A percentile compares a stretch with the other conserved stretches of the same genome.
Evolutionary conservation across 1,284 basidiomycete genomes (phyloP).

Genomic region (Puccinia horiana): DNA sequence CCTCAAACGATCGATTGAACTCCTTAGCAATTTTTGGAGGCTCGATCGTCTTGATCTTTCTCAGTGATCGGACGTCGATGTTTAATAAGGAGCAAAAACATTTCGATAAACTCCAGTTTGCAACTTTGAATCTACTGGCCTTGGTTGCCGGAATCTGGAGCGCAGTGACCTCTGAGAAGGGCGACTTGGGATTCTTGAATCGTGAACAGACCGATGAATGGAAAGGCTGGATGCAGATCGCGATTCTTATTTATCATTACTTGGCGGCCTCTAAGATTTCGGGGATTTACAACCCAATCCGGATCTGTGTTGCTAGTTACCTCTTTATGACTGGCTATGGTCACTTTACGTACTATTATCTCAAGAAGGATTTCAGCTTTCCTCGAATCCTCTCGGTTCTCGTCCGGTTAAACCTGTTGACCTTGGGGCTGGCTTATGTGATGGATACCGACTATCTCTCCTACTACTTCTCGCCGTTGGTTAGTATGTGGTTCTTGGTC

Average conservation of each 20-base stretch:
- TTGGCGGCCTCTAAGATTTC: conserved; percentile 80
- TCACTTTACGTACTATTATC: conserved; percentile 74
- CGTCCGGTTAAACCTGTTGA: conserved; percentile 78
- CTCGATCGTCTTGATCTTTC: conserved; percentile 69
- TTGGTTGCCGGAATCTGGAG: conserved; percentile 68
- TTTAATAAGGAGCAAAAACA: conserved; percentile 86
- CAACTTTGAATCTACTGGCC: conserved; percentile 64
- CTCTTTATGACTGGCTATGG: conserved; percentile 71
- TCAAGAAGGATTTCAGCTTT: conserved; percentile 80
- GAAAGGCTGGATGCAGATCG: conserved; percentile 95
- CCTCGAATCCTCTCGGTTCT: conserved; percentile 71
- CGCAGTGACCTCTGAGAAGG: conserved; percentile 69
- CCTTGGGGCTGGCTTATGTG: conserved; percentile 75
- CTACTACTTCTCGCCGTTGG: conserved; percentile 82
- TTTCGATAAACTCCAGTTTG: conserved; percentile 71
- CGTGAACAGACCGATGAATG: conserved; percentile 89
- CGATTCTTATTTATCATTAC: conserved; percentile 85
- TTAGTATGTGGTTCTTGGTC: conserved; percentile 72
- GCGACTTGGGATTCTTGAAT: conserved; percentile 81
- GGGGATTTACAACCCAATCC: conserved; percentile 84
- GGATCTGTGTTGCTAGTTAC: conserved; percentile 82
- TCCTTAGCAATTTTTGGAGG: conserved; percentile 68
- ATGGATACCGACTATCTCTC: conserved; percentile 88
- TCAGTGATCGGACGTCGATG: conserved; percentile 76
- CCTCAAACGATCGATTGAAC: conserved; percentile 57